phyloP scores from a whole-genome alignment of 108 stramenopile species.

The Hondaea fermentalgiana region DNA sequence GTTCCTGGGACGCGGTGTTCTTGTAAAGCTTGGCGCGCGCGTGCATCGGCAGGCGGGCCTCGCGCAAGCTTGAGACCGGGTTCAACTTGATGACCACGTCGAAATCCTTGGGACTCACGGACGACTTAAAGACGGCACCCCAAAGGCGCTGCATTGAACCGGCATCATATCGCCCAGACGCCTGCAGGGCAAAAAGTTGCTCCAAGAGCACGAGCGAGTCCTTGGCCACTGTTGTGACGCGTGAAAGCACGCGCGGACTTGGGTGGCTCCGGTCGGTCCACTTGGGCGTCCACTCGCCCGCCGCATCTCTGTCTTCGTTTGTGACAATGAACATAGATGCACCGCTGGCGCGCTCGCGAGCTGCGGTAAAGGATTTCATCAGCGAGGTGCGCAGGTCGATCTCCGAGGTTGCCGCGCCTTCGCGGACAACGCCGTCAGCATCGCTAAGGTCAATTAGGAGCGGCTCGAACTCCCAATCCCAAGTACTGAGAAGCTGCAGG shows the following conservation, averaged over 20 bases:
- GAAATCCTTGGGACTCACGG: neutral
- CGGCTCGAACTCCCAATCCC: constrained; percentile 10
- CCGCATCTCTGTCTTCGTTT: neutral
- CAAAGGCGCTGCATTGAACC: neutral
- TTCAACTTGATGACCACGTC: neutral
- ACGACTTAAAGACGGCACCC: neutral
- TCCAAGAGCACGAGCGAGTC: neutral
- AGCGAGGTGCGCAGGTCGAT: neutral
- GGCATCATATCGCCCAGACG: neutral
- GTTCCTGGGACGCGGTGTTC: neutral
- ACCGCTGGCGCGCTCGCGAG: neutral
- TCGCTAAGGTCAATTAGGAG: neutral
- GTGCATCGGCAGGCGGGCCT: neutral
- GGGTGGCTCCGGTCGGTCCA: neutral
- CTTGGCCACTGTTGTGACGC: neutral
- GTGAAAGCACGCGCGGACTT: neutral
- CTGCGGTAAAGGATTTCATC: neutral
- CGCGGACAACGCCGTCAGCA: neutral
- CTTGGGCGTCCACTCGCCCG: neutral
- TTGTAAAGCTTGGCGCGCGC: constrained; percentile 4
- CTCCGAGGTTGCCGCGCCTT: neutral
- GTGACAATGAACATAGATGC: constrained; percentile 6
- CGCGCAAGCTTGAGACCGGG: neutral
- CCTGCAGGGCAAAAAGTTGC: neutral
- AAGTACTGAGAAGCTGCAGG: neutral